A percentile compares a stretch with the other conserved stretches of the same genome.
These are phyloP conservation scores for Chimonanthus salicifolius DNA, from an alignment of 164 flowering plant species.

Conservation along the genomic window DNA sequence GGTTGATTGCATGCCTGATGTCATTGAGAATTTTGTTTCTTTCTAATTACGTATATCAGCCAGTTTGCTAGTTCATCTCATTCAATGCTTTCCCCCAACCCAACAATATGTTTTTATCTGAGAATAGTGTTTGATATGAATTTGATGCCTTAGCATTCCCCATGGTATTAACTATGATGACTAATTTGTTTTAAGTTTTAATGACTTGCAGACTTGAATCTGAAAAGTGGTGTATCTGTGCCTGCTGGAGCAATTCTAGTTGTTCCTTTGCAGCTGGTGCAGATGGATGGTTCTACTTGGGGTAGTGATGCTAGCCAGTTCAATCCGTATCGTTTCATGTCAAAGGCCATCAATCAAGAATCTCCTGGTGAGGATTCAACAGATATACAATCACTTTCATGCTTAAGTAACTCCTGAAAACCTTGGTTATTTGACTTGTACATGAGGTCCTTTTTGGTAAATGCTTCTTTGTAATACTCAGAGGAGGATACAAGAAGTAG, in stretches of 20 bases:
- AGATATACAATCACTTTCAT: no score
- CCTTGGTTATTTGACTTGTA: no score
- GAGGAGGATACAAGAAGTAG: no score
- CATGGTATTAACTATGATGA: neutral
- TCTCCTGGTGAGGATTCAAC: neutral
- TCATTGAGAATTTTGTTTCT: no score
- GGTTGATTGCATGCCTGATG: no score
- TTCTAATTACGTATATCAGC: neutral
- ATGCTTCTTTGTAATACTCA: no score
- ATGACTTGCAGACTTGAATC: slow-evolving; percentile 35
- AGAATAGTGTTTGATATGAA: neutral
- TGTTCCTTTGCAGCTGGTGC: slow-evolving; percentile 60
- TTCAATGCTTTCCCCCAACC: no score
- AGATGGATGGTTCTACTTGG: slow-evolving; percentile 51
- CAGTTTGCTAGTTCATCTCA: neutral
- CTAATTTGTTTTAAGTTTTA: neutral
- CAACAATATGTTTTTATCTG: neutral
- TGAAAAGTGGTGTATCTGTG: slow-evolving; percentile 34
- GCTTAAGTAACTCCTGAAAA: no score
- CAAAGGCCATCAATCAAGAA: slow-evolving; percentile 11
- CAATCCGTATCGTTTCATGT: slow-evolving; percentile 54
- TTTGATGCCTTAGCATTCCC: neutral
- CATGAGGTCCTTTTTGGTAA: no score
- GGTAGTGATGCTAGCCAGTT: slow-evolving; percentile 53
- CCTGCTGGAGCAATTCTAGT: slow-evolving; percentile 58